phyloP scores from a whole-genome alignment of 2,329 filamentous ascomycete genomes.

The Calonectria naviculata region DNA sequence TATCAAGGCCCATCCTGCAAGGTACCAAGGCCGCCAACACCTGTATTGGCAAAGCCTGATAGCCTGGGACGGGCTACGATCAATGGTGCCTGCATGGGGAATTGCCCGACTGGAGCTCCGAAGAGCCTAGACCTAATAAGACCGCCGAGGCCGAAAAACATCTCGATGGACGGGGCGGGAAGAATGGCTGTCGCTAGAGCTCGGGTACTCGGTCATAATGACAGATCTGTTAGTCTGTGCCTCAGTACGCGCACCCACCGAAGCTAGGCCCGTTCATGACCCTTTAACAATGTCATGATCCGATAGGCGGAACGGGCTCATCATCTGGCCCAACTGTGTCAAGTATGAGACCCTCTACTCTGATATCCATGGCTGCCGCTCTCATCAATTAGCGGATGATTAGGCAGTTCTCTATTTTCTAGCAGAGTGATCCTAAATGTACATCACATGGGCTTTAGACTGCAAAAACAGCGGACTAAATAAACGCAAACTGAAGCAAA shows the following conservation, averaged over 20 bases:
- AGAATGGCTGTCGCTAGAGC: neutral
- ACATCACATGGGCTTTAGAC: neutral
- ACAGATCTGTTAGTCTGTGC: neutral
- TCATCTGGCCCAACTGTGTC: neutral
- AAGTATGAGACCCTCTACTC: neutral
- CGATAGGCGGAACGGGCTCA: neutral
- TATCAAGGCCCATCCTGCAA: neutral
- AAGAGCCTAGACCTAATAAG: neutral
- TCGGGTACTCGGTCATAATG: neutral
- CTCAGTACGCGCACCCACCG: neutral
- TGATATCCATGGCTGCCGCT: no score
- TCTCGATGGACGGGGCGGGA: neutral
- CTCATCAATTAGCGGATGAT: neutral
- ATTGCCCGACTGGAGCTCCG: neutral
- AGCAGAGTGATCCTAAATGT: neutral
- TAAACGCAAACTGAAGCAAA: neutral
- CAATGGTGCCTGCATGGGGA: neutral
- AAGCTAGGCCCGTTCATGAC: neutral
- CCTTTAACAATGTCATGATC: neutral
- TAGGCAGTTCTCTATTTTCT: no score
- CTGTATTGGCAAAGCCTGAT: conserved; percentile 7
- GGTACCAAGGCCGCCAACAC: conserved; percentile 3
- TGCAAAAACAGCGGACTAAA: neutral
- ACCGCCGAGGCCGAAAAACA: neutral
- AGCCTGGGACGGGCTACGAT: neutral